Base-by-base conservation (phyloP, 2,329 filamentous ascomycete genomes). In the Fonsecaea nubica region DNA sequence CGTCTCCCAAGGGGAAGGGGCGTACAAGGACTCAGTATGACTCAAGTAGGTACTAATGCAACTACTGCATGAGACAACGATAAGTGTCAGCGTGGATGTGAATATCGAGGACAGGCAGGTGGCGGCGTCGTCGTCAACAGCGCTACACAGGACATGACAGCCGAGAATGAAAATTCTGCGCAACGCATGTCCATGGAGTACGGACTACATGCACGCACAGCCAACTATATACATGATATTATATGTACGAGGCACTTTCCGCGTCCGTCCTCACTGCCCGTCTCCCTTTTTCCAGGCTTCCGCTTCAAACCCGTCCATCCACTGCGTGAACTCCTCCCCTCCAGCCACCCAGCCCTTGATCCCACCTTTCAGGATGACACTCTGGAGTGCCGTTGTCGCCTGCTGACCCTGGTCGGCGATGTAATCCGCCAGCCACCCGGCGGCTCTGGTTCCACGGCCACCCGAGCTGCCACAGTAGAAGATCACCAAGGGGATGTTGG, bases 341-440 rank as follows among this genome's bases (percentile, higher is more conserved):
- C 64, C 73, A 6, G 18, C 35, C 13, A 65, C 75, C 77, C 76
- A 79, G 35, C 73, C 76, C 53, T 74, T 75, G 60, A 78, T 74
- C 0, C 76, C 77, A 10, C 72, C 76, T 21, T 66, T 57, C 2
- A 78, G 68, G 1, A 74, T 73, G 6, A 74, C 55, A 62, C 65
- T 68, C 53, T 58, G 15, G 13, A 70, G 52, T 6, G 57, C 6
- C 8, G 10, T 50, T 6, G n/a, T 3, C 15, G 30, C 36, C 25
- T 57, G 8, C 8, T n/a, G 32, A 7, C 13, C 32, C 40, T 80
- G 73, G 0, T 81, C 76, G 2, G 75, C 72, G 35, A 87, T 74
- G 64, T 85, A 78, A 72, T 88, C 86, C 3, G 77, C 78, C 71
- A 88, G 84, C 85, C 85, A 88, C 7, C 79, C 80, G 1, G 84